Conservation (phyloP, 2,329 filamentous ascomycete genomes). For the Diplodia sapinea region DNA sequence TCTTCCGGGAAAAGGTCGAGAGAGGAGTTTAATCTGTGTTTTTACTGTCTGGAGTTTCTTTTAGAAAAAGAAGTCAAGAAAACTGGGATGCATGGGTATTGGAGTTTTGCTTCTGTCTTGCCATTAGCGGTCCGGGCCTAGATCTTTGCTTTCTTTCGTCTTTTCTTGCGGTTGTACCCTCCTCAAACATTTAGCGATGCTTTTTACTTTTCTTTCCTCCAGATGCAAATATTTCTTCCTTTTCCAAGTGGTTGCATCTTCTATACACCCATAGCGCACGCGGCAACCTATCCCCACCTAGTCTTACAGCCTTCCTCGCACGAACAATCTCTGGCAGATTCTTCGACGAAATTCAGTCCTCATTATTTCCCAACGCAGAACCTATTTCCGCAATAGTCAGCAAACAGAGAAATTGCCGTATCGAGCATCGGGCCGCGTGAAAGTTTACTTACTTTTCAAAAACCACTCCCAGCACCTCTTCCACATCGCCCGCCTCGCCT, state of each 20-base stretch:
- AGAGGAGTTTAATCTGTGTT: constrained; percentile 2
- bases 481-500: constrained; percentile 85
- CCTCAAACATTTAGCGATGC: neutral
- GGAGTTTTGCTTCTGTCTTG: neutral
- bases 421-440: too few relatives aligned
- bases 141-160: neutral
- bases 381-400: constrained; percentile 17
- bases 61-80: neutral
- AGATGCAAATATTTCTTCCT: neutral
- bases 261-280: neutral
- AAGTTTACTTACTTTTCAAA: constrained; percentile 82
- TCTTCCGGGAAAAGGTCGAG: neutral
- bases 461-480: constrained; percentile 93
- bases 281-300: neutral
- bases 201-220: neutral
- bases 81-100: constrained; percentile 4
- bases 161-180: neutral
- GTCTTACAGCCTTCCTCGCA: neutral
- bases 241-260: neutral
- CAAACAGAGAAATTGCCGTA: too few relatives aligned
- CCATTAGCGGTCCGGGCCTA: neutral
- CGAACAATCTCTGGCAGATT: constrained; percentile 3
- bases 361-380: constrained; percentile 54
- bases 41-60: neutral
- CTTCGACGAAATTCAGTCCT: neutral